These are phyloP conservation scores for Calvatia gigantea DNA, from an alignment of 768 basidiomycete species.

Conservation along the genomic window DNA sequence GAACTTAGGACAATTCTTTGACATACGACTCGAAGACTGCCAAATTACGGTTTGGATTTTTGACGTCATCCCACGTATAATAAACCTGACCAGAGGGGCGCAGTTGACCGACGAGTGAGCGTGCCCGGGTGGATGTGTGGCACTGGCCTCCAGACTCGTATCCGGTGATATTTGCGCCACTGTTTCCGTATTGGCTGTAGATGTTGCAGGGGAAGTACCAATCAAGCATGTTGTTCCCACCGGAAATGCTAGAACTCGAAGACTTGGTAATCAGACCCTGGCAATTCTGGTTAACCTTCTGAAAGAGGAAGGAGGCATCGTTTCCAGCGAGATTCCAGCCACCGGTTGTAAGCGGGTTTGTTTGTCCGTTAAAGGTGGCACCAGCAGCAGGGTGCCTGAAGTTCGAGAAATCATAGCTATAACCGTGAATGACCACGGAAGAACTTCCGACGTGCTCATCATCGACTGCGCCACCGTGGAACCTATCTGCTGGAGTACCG, in stretches of 20 bases:
- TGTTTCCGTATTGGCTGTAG: constrained; percentile 65
- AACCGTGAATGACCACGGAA: constrained; percentile 92
- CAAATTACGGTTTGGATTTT: constrained; percentile 65
- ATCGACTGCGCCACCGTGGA: constrained; percentile 73
- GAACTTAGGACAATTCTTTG: not conserved
- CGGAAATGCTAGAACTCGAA: constrained; percentile 65
- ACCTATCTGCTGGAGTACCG: constrained; percentile 81
- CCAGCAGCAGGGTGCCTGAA: constrained; percentile 81
- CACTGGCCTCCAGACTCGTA: constrained; percentile 69
- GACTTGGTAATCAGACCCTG: constrained; percentile 71
- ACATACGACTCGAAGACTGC: constrained; percentile 94
- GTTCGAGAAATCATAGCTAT: constrained; percentile 84
- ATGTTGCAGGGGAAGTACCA: constrained; percentile 99
- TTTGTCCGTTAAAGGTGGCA: constrained; percentile 66
- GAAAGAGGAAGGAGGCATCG: constrained; percentile 94
- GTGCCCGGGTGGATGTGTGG: constrained; percentile 58
- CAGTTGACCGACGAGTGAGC: constrained; percentile 46
- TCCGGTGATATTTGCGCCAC: constrained; percentile 60
- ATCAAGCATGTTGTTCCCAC: constrained; percentile 56
- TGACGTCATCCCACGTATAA: constrained; percentile 88
- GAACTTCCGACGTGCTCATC: constrained; percentile 66
- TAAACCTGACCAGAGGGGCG: constrained; percentile 80
- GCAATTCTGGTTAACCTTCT: constrained; percentile 86
- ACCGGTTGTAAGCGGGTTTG: constrained; percentile 81
- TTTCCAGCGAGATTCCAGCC: constrained; percentile 78